phyloP scores from a whole-genome alignment of 2,329 filamentous ascomycete species.

The Paecilomyces niveus region DNA sequence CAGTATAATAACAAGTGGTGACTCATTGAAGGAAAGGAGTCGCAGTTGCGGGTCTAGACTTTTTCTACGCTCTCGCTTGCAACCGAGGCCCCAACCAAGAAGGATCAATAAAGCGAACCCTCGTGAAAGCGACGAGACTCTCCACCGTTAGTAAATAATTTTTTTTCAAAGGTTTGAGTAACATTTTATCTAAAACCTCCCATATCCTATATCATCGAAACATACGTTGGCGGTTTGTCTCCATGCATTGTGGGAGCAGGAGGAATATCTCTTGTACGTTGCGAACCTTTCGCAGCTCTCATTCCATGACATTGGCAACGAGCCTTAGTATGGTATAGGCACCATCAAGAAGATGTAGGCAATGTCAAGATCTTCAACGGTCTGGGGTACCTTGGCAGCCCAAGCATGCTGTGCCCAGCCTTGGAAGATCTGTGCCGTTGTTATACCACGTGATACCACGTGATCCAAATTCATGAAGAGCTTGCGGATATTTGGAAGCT shows the following conservation, averaged over 20 bases:
- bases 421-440: background rate
- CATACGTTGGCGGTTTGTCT: too few species aligned
- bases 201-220: too few species aligned
- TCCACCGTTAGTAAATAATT: background rate
- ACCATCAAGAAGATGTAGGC: too few species aligned
- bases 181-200: too few species aligned
- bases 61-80: background rate
- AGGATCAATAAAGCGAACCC: background rate
- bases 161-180: too few species aligned
- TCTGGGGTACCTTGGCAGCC: background rate
- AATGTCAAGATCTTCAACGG: background rate
- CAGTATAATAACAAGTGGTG: background rate
- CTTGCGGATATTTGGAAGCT: background rate
- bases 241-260: too few species aligned
- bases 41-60: background rate
- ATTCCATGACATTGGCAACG: too few species aligned
- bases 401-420: background rate
- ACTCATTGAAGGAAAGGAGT: background rate
- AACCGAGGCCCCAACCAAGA: background rate
- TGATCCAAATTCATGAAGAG: background rate
- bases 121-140: background rate
- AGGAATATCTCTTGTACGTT: too few species aligned
- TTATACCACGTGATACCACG: background rate
- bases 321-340: too few species aligned
- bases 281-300: too few species aligned